A percentile compares a stretch with the other conserved stretches of the same genome.
Conservation (phyloP, 495 filamentous ascomycete species). For the Bryoglossum gracile region DNA sequence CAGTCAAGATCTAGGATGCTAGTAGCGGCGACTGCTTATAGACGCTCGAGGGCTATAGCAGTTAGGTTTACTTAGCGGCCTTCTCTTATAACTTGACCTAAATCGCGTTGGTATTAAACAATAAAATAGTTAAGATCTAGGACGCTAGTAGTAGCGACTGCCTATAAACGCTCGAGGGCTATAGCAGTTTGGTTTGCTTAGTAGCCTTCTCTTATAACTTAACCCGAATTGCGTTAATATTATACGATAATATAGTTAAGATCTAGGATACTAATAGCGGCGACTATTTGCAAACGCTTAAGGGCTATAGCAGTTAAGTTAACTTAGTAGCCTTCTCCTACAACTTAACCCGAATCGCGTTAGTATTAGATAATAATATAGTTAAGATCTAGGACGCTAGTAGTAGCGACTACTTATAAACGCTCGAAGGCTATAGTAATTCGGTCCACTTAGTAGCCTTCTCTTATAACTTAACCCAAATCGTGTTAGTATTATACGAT, state of each 20-base stretch:
- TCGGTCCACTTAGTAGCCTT: slow-evolving; percentile 10
- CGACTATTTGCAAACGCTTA: slow-evolving; percentile 6
- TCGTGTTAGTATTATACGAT: slow-evolving; percentile 31
- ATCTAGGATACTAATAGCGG: slow-evolving; percentile 12
- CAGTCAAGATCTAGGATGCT: slow-evolving; percentile 25
- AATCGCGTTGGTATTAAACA: neutral
- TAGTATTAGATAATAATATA: neutral
- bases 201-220: slow-evolving; percentile 4
- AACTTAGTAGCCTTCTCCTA: neutral
- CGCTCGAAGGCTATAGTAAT: slow-evolving; percentile 23
- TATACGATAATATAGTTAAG: slow-evolving; percentile 27
- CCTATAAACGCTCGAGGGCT: slow-evolving; percentile 22
- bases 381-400: slow-evolving; percentile 28
- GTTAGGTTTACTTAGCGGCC: slow-evolving; percentile 7
- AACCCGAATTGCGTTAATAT: slow-evolving; percentile 28
- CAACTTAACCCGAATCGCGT: neutral
- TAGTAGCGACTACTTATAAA: slow-evolving; percentile 19
- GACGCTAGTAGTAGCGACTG: slow-evolving; percentile 22
- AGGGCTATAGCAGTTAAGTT: slow-evolving; percentile 22
- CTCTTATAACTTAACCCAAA: slow-evolving; percentile 1
- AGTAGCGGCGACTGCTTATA: neutral
- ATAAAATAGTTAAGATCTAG: slow-evolving; percentile 23
- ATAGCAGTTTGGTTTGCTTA: slow-evolving; percentile 17
- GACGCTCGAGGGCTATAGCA: slow-evolving; percentile 23
- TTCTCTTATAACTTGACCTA: neutral